These are phyloP conservation scores for Hypoxylon sp. DNA, from an alignment of 2,329 filamentous ascomycete genomes.

Conservation along the genomic window DNA sequence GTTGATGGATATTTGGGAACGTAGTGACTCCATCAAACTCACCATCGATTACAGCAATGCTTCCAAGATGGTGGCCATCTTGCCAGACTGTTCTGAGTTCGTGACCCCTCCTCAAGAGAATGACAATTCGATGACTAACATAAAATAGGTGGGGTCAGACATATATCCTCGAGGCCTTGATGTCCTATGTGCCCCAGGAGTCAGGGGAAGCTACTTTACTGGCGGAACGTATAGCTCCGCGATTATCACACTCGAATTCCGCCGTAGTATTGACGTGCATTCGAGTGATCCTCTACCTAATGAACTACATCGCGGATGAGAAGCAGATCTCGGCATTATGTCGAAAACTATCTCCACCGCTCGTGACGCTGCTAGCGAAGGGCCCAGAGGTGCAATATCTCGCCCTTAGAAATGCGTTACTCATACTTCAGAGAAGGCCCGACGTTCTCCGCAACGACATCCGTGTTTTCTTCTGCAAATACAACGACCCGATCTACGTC, in stretches of 20 bases:
- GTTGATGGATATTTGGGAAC: conserved; percentile 98
- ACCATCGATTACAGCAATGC: conserved; percentile 98
- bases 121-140: conserved; percentile 12
- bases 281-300: conserved; percentile 94
- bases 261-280: conserved; percentile 97
- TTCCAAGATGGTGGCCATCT: conserved; percentile 96
- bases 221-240: conserved; percentile 94
- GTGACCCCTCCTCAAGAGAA: conserved; percentile 54
- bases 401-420: conserved; percentile 89
- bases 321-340: conserved; percentile 90
- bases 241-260: conserved; percentile 96
- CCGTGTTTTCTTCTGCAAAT: conserved; percentile 99
- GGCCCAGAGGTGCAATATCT: conserved; percentile 99
- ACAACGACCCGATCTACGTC: conserved; percentile 99
- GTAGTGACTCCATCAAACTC: conserved; percentile 96
- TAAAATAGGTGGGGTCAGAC: conserved; percentile 91
- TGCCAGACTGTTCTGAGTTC: conserved; percentile 97
- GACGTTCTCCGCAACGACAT: conserved; percentile 97
- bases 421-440: conserved; percentile 92
- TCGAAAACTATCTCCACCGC: conserved; percentile 91
- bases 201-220: conserved; percentile 88
- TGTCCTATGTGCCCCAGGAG: conserved; percentile 97
- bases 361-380: conserved; percentile 95
- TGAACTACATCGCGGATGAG: conserved; percentile 97
- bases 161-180: conserved; percentile 96